These are phyloP conservation scores for Fraxinus albicans DNA, from an alignment of 305 asterid genomes.

Conservation along the genomic window DNA sequence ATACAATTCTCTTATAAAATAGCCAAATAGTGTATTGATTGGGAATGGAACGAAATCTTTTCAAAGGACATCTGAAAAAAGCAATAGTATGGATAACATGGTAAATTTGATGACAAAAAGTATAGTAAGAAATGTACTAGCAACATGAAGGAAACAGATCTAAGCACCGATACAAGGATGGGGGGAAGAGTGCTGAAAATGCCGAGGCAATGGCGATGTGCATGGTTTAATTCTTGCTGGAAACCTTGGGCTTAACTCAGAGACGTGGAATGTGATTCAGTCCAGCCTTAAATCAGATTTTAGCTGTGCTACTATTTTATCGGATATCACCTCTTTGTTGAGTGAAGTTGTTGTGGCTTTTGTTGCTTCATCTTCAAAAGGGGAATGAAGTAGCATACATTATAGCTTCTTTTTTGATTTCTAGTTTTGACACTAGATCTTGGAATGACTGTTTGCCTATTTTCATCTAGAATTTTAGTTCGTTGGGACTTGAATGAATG, in stretches of 20 bases:
- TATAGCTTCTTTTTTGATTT: not conserved
- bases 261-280: not conserved
- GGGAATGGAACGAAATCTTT: not conserved
- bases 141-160: not conserved
- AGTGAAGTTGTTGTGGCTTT: not conserved
- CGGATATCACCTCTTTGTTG: not conserved
- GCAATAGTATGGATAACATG: not conserved
- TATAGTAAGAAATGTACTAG: not conserved
- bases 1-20: conserved; percentile 2
- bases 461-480: not conserved
- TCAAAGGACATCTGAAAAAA: not conserved
- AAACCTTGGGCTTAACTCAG: not conserved
- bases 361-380: not conserved
- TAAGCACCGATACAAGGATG: not conserved
- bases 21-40: not conserved
- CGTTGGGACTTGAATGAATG: not conserved
- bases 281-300: not conserved
- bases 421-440: not conserved
- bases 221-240: not conserved
- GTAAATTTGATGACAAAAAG: not conserved
- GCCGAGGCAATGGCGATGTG: not conserved
- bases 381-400: not conserved
- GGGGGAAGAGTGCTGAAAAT: not conserved
- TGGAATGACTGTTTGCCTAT: not conserved
- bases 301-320: not conserved